phyloP scores from a whole-genome alignment of 2,329 filamentous ascomycete species.

The Coniosporium tulheliwenetii region DNA sequence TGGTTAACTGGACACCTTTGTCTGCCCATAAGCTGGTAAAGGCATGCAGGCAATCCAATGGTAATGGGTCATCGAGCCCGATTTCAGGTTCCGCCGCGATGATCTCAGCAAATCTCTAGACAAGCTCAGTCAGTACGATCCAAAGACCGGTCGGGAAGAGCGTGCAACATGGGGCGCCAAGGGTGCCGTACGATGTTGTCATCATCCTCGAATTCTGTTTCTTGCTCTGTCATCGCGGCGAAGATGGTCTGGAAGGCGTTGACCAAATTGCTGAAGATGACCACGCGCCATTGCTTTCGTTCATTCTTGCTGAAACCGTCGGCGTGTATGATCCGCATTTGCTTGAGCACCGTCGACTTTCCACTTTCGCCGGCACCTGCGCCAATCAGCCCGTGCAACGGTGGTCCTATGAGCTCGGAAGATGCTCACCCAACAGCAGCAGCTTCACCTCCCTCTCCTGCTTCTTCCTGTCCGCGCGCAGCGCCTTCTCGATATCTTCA shows the following conservation, averaged over 20 bases:
- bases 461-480: conserved; percentile 77
- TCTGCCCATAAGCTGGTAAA: conserved; percentile 79
- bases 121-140: conserved; percentile 16
- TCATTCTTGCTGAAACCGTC: conserved; percentile 82
- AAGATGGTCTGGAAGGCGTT: conserved; percentile 83
- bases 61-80: conserved; percentile 64
- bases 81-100: conserved; percentile 73
- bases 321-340: conserved; percentile 96
- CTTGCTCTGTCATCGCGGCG: conserved; percentile 78
- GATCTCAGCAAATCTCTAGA: conserved; percentile 60
- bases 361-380: conserved; percentile 86
- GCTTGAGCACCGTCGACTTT: conserved; percentile 94
- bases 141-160: conserved; percentile 2
- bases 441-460: conserved; percentile 85
- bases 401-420: conserved; percentile 2
- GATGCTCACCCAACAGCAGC: conserved; percentile 63
- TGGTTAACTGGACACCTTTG: conserved; percentile 68
- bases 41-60: conserved; percentile 60
- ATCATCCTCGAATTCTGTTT: conserved; percentile 61
- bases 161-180: conserved; percentile 4
- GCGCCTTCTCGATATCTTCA: conserved; percentile 68
- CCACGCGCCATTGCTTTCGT: conserved; percentile 83
- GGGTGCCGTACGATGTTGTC: conserved; percentile 55
- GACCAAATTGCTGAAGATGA: conserved; percentile 89
- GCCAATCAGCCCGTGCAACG: conserved; percentile 10